Evolutionary conservation across 1,284 basidiomycete genomes (phyloP).

Genomic region (Heterobasidion annosum): DNA sequence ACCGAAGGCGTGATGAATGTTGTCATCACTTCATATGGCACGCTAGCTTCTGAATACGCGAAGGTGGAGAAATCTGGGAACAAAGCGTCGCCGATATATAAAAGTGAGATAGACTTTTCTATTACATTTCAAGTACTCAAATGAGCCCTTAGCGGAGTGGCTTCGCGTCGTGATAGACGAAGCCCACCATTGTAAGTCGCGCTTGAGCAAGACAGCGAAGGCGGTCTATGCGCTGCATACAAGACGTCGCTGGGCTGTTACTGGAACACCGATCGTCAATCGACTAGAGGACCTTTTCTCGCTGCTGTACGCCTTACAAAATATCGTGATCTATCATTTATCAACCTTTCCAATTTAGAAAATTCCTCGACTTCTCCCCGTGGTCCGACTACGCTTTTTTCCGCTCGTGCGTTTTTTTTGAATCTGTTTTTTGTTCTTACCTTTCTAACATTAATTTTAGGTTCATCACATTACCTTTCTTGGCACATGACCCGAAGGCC

Average conservation of each 20-base stretch:
- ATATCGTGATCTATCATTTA: not conserved
- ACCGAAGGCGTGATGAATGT: slow-evolving; percentile 45
- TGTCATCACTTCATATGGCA: slow-evolving; percentile 87
- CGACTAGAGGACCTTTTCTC: slow-evolving; percentile 90
- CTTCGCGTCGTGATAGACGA: slow-evolving; percentile 79
- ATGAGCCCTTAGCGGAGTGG: slow-evolving; percentile 54
- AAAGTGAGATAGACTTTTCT: slow-evolving; percentile 34
- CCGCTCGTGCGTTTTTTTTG: slow-evolving; percentile 49
- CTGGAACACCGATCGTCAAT: slow-evolving; percentile 95
- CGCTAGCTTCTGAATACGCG: slow-evolving; percentile 76
- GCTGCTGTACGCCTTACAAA: slow-evolving; percentile 47
- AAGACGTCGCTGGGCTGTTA: slow-evolving; percentile 84
- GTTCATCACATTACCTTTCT: slow-evolving; percentile 86
- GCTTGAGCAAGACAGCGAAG: slow-evolving; percentile 83
- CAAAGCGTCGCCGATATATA: slow-evolving; percentile 56
- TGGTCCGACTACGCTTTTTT: slow-evolving; percentile 90
- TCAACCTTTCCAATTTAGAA: slow-evolving; percentile 32
- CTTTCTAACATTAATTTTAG: slow-evolving; percentile 24
- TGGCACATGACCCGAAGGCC: slow-evolving; percentile 81
- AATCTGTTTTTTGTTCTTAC: not conserved
- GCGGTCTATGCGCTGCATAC: slow-evolving; percentile 83
- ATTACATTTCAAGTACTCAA: not conserved
- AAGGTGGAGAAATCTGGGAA: slow-evolving; percentile 45
- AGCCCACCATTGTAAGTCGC: slow-evolving; percentile 93
- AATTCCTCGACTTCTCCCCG: slow-evolving; percentile 84